Evolutionary conservation across 108 stramenopile genomes (phyloP), one percentile per base, ranked within the genome.

Genomic region (Aureococcus anophagefferens): DNA sequence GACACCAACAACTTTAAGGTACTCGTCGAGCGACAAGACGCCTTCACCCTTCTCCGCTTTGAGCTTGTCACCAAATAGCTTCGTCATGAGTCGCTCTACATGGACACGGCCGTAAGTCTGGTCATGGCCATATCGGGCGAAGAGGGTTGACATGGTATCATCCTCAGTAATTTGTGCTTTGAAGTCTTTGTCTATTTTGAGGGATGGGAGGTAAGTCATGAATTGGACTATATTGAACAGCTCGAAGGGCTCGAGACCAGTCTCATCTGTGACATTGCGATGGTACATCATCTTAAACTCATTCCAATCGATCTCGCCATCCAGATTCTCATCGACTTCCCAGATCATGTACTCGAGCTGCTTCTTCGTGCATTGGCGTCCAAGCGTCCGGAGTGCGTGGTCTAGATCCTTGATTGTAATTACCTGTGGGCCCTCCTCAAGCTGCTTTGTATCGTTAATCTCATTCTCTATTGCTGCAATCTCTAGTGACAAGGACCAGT

Each of bases 251-350:
- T 87, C 87, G 30, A 85, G 75, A 30, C 85, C 69, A 3, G 84
- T 84, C 28, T 76, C 66, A 68, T 87, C 87, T 14, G 74, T 80
- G 33, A 85, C 78, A 69, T 87, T 87, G 0, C 87, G 79, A 67
- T 80, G 59, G 78, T 83, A 87, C 81, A 86, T 87, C 17, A 87
- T 68, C 71, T 72, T 69, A 62, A 87, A 87, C 83, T 87, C 87
- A 16, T 82, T 76, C 87, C 87, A 88, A 66, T 88, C 87, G 30
- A 88, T 69, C 33, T 29, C 36, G 29, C 83, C 84, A 63, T 88
- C 87, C 33, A 88, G 70, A 45, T 86, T 85, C 63, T 88, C 87
- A 72, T 88, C 87, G 31, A 88, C 84, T 68, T 87, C 87, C 87
- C 87, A 87, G 25, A 87, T 80, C 76, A 87, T 86, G 77, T 87